Evolutionary conservation across 2,329 filamentous ascomycete species (phyloP).

Genomic region (Grosmannia penicillata): DNA sequence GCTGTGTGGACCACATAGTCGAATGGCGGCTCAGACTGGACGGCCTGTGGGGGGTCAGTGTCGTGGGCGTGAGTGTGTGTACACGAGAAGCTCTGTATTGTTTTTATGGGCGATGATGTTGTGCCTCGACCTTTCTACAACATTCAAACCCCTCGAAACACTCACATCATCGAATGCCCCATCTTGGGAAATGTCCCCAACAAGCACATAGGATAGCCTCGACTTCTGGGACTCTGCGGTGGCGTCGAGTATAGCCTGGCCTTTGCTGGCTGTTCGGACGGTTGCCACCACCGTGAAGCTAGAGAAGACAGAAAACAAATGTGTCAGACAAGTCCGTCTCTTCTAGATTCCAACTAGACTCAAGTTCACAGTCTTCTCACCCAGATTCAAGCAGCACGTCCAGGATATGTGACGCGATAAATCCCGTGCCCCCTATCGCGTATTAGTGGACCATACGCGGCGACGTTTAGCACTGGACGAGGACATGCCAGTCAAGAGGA

Average conservation of each 20-base stretch:
- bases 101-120: too few relatives aligned
- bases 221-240: neutral
- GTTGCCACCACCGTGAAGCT: conserved; percentile 30
- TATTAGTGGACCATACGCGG: neutral
- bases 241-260: conserved; percentile 22
- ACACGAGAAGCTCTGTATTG: too few relatives aligned
- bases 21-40: conserved; percentile 37
- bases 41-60: conserved; percentile 15
- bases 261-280: conserved; percentile 32
- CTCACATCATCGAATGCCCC: conserved; percentile 50
- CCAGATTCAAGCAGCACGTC: conserved; percentile 28
- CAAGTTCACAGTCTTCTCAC: conserved; percentile 11
- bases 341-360: too few relatives aligned
- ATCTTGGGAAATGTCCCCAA: conserved; percentile 56
- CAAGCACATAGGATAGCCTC: conserved; percentile 32
- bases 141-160: neutral
- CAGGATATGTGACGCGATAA: conserved; percentile 38
- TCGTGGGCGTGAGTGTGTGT: neutral
- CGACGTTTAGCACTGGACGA: neutral
- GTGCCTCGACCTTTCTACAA: too few relatives aligned
- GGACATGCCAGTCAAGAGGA: conserved; percentile 28
- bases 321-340: too few relatives aligned
- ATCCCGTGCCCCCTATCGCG: conserved; percentile 30
- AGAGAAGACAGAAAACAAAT: conserved; percentile 4
- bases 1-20: conserved; percentile 63